Percentiles rank a stretch among this genome's conserved stretches.
These are phyloP conservation scores for Eutrema salsugineum DNA, from an alignment of 441 rosid genomes.

Conservation along the genomic window DNA sequence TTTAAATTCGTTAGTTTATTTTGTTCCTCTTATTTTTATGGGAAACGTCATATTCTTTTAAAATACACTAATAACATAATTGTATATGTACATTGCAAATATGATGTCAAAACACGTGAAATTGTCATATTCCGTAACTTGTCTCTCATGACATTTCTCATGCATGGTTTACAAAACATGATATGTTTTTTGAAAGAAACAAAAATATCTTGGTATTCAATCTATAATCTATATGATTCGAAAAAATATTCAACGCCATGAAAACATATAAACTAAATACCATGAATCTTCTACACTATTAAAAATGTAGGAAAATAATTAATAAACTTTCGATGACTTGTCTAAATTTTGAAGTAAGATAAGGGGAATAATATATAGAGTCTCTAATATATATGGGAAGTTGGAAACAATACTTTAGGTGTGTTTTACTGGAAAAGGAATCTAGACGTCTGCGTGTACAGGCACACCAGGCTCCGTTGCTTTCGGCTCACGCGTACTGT, in stretches of 20 bases:
- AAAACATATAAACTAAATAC: no score
- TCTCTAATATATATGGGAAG: no score
- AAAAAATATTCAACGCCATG: no score
- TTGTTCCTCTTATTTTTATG: background rate
- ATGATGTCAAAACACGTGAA: background rate
- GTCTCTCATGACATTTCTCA: conserved; percentile 5
- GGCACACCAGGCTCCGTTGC: conserved; percentile 22
- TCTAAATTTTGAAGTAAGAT: background rate
- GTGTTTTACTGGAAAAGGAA: conserved; percentile 21
- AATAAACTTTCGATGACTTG: background rate
- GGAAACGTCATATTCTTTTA: background rate
- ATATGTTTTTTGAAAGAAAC: no score
- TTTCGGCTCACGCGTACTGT: conserved; percentile 25
- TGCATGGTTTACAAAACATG: background rate
- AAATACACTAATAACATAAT: background rate
- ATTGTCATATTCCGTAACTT: conserved; percentile 9
- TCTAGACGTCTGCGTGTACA: conserved; percentile 5
- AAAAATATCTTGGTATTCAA: no score
- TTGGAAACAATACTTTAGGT: conserved; percentile 8
- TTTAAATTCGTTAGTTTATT: no score
- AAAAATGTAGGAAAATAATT: background rate
- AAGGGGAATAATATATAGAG: background rate
- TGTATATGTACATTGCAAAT: background rate
- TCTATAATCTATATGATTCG: no score
- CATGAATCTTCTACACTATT: background rate